Evolutionary conservation across 176 grass and related monocot species (phyloP), one percentile per base, ranked within the genome.

Genomic region (Phoenix roebelenii): DNA sequence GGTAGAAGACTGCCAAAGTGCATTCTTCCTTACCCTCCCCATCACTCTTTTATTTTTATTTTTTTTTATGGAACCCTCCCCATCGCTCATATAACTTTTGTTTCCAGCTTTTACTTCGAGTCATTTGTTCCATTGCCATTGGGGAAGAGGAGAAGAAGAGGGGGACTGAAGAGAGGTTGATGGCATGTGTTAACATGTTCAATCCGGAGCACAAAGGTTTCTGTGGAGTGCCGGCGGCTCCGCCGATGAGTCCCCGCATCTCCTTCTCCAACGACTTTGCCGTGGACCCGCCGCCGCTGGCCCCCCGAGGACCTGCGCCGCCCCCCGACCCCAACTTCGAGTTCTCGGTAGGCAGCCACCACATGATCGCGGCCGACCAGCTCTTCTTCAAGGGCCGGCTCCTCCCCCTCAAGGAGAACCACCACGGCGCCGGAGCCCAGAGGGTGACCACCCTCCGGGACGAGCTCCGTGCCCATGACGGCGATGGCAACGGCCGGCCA

Each of bases 171-270:
- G 35, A 14, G 35, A 44, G 35, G 35, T 44, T 44, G 35, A 96
- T 96, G 91, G 91, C 91, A 29, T 90, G 91, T 87, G 77, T 96
- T 16, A 96, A 96, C 77, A 90, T 90, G 91, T 81, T 85, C 80
- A 90, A 75, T 72, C 60, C 75, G 22, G 86, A 96, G 32, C 72
- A 68, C 28, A 28, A 55, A 9, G 35, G 35, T 12, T 44, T 44
- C 9, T 6, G 35, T 44, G 35, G 35, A 12, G 35, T 44, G 35
- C 35, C 35, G 12, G 65, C 23, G 59, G 39, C 74, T 52, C 53
- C 66, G 50, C 74, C 70, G 51, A 51, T 87, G 54, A 69, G 84
- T 12, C 84, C 85, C 25, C 93, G 93, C 78, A 89, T 98, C 81
- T 98, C 93, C 70, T 98, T 98, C 84, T 98, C 93, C 18, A 98